Percentiles rank a stretch among this genome's conserved stretches.
Conservation (phyloP, 2,329 filamentous ascomycete species). For the Verticillium alfalfae region DNA sequence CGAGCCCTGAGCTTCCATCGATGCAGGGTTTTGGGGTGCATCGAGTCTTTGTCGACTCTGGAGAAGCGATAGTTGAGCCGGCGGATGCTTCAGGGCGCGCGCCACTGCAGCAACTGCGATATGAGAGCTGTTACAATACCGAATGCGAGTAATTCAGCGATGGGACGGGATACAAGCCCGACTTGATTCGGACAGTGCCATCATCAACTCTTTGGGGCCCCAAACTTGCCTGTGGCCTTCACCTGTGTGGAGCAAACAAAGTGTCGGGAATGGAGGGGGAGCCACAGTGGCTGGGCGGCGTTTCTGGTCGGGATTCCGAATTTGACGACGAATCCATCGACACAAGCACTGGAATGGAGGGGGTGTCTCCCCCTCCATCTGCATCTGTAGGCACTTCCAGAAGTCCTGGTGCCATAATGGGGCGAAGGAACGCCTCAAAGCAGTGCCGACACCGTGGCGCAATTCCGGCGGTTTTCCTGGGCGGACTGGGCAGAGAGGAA, state of each 20-base stretch:
- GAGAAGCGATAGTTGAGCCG: neutral
- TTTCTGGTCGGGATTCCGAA: neutral
- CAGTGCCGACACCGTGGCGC: neutral
- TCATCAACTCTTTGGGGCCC: neutral
- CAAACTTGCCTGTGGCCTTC: neutral
- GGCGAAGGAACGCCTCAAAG: neutral
- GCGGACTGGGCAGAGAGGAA: neutral
- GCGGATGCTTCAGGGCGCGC: no score
- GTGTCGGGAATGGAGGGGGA: neutral
- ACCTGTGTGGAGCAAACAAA: neutral
- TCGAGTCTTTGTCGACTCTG: neutral
- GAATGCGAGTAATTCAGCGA: no score
- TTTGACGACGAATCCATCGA: neutral
- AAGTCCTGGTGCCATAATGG: neutral
- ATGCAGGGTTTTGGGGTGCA: neutral
- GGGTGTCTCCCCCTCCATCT: neutral
- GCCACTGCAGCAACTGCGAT: no score
- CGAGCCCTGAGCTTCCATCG: neutral
- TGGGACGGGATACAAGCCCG: no score
- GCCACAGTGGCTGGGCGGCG: neutral
- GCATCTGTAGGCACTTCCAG: neutral
- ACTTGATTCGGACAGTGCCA: no score
- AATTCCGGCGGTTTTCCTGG: neutral
- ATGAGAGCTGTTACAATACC: no score
- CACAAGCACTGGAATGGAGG: neutral